A percentile compares a stretch with the other conserved stretches of the same genome.
Evolutionary conservation across 2,329 filamentous ascomycete genomes (phyloP).

Genomic region (Biscogniauxia marginata): DNA sequence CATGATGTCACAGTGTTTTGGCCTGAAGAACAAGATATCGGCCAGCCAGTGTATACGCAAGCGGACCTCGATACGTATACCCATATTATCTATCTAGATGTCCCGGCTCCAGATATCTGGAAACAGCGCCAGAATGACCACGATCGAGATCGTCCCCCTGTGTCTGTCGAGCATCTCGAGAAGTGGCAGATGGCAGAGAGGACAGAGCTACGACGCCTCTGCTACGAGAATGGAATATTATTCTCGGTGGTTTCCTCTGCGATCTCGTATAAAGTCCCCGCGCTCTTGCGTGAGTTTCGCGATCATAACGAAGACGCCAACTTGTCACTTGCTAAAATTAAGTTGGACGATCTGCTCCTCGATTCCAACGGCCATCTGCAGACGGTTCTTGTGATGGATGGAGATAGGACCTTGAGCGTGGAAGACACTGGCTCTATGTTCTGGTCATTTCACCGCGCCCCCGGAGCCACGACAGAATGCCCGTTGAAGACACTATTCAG

Average conservation of each 20-base stretch:
- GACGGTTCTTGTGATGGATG: slow-evolving; percentile 56
- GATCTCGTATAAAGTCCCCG: slow-evolving; percentile 19
- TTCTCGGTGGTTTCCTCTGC: slow-evolving; percentile 36
- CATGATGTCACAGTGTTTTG: slow-evolving; percentile 45
- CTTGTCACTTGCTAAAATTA: slow-evolving; percentile 23
- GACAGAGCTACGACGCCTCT: slow-evolving; percentile 41
- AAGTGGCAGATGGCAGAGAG: slow-evolving; percentile 51
- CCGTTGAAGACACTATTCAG: slow-evolving; percentile 47
- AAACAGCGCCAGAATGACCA: slow-evolving; percentile 39
- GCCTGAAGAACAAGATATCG: slow-evolving; percentile 34
- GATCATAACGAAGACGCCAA: slow-evolving; percentile 41
- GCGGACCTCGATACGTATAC: slow-evolving; percentile 49
- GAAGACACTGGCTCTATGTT: slow-evolving; percentile 51
- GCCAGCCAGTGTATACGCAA: slow-evolving; percentile 39
- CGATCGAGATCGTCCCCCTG: slow-evolving; percentile 32
- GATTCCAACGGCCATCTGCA: slow-evolving; percentile 25
- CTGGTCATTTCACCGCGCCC: slow-evolving; percentile 35
- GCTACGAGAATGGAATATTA: slow-evolving; percentile 44
- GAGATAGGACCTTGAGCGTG: slow-evolving; percentile 52
- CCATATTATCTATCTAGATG: slow-evolving; percentile 58
- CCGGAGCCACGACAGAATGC: not conserved
- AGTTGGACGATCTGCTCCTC: slow-evolving; percentile 36
- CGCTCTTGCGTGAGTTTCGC: slow-evolving; percentile 38
- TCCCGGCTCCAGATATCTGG: slow-evolving; percentile 36
- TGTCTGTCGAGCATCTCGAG: slow-evolving; percentile 38